phyloP scores from a whole-genome alignment of 495 filamentous ascomycete species.

The Aspergillus biplanus region DNA sequence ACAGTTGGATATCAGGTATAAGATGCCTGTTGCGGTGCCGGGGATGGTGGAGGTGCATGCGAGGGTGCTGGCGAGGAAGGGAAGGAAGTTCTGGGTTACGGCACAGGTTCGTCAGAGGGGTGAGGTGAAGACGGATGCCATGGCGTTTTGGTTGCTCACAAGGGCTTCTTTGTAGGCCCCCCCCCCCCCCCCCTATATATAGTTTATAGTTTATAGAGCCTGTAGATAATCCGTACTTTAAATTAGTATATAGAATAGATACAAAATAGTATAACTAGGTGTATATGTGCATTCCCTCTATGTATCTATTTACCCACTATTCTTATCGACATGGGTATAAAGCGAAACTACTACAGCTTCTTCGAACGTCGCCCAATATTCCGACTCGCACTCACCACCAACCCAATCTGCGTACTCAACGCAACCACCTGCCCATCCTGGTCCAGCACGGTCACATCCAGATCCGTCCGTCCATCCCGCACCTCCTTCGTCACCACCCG shows the following conservation, averaged over 20 bases:
- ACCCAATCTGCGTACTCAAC: constrained; percentile 62
- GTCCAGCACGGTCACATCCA: constrained; percentile 66
- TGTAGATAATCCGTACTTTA: not conserved
- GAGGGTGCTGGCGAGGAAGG: constrained; percentile 39
- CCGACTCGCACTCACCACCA: constrained; percentile 59
- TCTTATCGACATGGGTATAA: constrained; percentile 11
- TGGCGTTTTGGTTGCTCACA: constrained; percentile 47
- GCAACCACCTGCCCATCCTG: constrained; percentile 61
- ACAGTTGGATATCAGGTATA: constrained; percentile 48
- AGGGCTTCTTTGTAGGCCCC: not conserved
- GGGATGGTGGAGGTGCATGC: constrained; percentile 37
- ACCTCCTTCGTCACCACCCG: constrained; percentile 61
- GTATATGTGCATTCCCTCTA: not conserved
- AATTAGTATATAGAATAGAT: constrained; percentile 9
- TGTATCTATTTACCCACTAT: constrained; percentile 18
- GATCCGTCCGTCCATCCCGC: constrained; percentile 64
- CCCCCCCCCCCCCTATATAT: constrained; percentile 5
- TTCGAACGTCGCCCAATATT: constrained; percentile 48
- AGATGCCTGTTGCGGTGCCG: constrained; percentile 36
- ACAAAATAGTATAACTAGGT: not conserved
- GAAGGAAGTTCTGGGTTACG: constrained; percentile 46
- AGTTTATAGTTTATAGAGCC: not conserved
- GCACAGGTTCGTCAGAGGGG: constrained; percentile 45
- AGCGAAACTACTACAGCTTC: constrained; percentile 33
- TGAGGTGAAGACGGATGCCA: constrained; percentile 43